These are phyloP conservation scores for Arabidopsis hybrid DNA, from an alignment of 441 rosid genomes.

Conservation along the genomic window DNA sequence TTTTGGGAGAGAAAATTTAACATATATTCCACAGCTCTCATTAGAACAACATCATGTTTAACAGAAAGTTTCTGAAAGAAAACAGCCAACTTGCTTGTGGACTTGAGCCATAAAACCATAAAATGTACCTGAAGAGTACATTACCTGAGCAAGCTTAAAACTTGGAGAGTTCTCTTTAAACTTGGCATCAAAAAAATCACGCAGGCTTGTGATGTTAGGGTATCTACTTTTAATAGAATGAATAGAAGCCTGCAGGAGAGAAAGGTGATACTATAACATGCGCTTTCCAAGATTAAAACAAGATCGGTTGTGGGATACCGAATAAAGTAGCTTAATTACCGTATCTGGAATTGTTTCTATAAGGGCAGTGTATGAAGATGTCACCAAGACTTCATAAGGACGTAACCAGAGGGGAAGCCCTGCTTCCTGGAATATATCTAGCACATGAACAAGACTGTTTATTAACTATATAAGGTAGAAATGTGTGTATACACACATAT, in stretches of 20 bases:
- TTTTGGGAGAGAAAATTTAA: background rate
- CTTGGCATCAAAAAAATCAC: conserved; percentile 89
- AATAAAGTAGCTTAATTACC: conserved; percentile 49
- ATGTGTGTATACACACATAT: background rate
- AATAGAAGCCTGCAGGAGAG: conserved; percentile 83
- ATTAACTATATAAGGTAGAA: conserved; percentile 12
- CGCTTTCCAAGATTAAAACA: conserved; percentile 14
- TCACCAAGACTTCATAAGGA: conserved; percentile 92
- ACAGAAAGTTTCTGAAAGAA: conserved; percentile 14
- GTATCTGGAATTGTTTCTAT: conserved; percentile 99
- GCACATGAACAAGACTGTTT: conserved; percentile 33
- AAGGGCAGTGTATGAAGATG: conserved; percentile 99
- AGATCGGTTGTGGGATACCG: background rate
- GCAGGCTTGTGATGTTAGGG: conserved; percentile 85
- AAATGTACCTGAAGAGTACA: conserved; percentile 30
- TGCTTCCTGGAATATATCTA: conserved; percentile 99
- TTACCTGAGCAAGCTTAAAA: conserved; percentile 98
- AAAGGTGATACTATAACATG: conserved; percentile 18
- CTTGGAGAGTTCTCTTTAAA: conserved; percentile 84
- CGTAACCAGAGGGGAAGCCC: conserved; percentile 99
- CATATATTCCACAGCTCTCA: conserved; percentile 3
- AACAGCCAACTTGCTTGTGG: conserved; percentile 19
- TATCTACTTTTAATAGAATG: conserved; percentile 98
- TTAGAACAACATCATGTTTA: conserved; percentile 19
- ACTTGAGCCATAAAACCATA: background rate